Evolutionary conservation across 2,329 filamentous ascomycete species (phyloP).

Genomic region (Sporothrix humicola): DNA sequence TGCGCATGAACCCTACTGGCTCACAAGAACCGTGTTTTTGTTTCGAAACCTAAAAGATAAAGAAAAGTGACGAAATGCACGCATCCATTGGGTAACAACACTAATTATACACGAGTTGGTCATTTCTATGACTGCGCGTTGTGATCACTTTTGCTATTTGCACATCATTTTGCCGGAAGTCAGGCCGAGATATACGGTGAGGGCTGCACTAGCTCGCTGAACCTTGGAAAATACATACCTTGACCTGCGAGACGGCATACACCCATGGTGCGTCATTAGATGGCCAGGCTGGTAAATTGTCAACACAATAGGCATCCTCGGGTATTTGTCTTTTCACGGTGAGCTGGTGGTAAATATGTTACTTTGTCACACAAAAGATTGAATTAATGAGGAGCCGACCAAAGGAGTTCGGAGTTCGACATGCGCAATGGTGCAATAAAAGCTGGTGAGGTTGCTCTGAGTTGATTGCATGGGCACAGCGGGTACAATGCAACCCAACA

Average conservation of each 20-base stretch:
- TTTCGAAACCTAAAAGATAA: background rate
- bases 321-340: background rate
- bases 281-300: background rate
- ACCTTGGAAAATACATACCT: background rate
- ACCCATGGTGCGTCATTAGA: background rate
- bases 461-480: slow-evolving; percentile 13
- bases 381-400: background rate
- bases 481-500: slow-evolving; percentile 23
- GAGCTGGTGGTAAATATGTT: background rate
- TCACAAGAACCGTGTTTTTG: background rate
- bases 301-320: background rate
- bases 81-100: background rate
- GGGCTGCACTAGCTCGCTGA: background rate
- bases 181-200: slow-evolving; percentile 27
- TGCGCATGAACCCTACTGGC: background rate
- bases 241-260: slow-evolving; percentile 11
- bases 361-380: background rate
- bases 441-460: slow-evolving; percentile 1
- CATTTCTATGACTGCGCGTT: background rate
- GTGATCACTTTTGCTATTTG: background rate
- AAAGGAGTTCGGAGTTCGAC: background rate
- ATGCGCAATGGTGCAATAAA: background rate
- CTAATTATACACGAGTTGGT: background rate
- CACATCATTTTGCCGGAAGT: slow-evolving; percentile 7
- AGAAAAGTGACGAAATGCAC: background rate